Percentiles rank a stretch among this genome's conserved stretches.
phyloP scores from a whole-genome alignment of 306 rosid genomes.

The Abrus pulchellus region DNA sequence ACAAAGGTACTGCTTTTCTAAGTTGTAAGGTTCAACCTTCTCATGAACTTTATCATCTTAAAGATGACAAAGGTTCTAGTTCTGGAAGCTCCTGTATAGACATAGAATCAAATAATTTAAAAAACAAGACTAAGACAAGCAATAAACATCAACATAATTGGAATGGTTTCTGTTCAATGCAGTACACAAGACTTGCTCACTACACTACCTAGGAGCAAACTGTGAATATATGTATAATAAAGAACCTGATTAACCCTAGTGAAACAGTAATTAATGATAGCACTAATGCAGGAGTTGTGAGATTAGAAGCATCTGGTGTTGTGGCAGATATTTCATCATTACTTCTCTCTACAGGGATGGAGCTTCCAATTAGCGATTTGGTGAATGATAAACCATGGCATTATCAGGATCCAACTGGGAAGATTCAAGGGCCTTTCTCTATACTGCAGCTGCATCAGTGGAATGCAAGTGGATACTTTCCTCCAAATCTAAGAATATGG shows the following conservation, averaged over 20 bases:
- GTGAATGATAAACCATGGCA: slow-evolving; percentile 67
- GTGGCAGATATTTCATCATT: slow-evolving; percentile 51
- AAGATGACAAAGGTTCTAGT: slow-evolving; percentile 54
- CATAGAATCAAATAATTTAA: slow-evolving; percentile 52
- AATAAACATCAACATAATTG: slow-evolving; percentile 2
- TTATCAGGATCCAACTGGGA: slow-evolving; percentile 84
- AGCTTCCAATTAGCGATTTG: slow-evolving; percentile 52
- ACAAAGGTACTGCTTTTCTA: slow-evolving; percentile 56
- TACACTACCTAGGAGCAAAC: slow-evolving; percentile 47
- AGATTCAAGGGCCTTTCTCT: slow-evolving; percentile 82
- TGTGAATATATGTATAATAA: slow-evolving; percentile 39
- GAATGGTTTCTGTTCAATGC: slow-evolving; percentile 50
- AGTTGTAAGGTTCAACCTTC: slow-evolving; percentile 57
- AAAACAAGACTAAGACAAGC: slow-evolving; percentile 48
- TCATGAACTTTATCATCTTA: slow-evolving; percentile 49
- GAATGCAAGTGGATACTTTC: slow-evolving; percentile 64
- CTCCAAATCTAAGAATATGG: slow-evolving; percentile 81
- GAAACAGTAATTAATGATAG: slow-evolving; percentile 47
- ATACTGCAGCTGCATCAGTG: slow-evolving; percentile 70
- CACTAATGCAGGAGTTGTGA: slow-evolving; percentile 47
- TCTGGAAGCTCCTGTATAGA: slow-evolving; percentile 59
- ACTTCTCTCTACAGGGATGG: slow-evolving; percentile 52
- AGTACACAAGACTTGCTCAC: slow-evolving; percentile 40
- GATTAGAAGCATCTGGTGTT: slow-evolving; percentile 50
- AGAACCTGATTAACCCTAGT: slow-evolving; percentile 48